Conservation (phyloP, 2,329 filamentous ascomycete species). For the Gnomoniopsis sp. region DNA sequence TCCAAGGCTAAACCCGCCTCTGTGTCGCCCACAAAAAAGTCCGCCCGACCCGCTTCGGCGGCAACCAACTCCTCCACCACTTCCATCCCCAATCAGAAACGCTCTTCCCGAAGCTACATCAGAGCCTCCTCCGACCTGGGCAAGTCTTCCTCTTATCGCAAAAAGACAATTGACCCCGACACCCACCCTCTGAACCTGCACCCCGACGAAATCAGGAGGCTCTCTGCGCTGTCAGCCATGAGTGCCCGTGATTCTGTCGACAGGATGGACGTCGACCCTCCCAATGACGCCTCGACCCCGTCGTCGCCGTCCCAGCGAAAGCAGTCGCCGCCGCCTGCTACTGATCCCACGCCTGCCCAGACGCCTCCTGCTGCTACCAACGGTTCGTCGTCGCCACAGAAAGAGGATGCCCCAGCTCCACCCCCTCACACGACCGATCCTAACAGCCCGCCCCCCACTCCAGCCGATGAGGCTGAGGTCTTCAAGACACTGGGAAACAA, state of each 20-base stretch:
- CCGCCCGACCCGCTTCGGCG: constrained; percentile 30
- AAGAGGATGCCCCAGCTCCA: constrained; percentile 58
- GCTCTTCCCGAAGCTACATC: constrained; percentile 39
- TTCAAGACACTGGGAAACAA: constrained; percentile 95
- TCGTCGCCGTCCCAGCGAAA: constrained; percentile 51
- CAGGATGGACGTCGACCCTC: constrained; percentile 69
- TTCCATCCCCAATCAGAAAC: constrained; percentile 30
- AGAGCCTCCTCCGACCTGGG: constrained; percentile 47
- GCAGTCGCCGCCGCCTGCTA: constrained; percentile 35
- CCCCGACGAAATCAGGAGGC: constrained; percentile 79
- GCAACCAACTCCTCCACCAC: constrained; percentile 24
- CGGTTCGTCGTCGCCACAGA: constrained; percentile 35
- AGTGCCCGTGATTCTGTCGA: constrained; percentile 52
- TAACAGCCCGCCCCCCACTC: constrained; percentile 52
- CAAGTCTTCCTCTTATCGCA: constrained; percentile 41
- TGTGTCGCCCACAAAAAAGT: constrained; percentile 36
- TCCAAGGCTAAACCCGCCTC: constrained; percentile 23
- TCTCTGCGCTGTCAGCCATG: constrained; percentile 65
- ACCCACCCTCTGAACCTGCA: constrained; percentile 87
- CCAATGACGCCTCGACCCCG: constrained; percentile 42
- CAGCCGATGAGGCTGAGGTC: constrained; percentile 75
- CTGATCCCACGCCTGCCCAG: constrained; percentile 30
- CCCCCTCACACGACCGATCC: constrained; percentile 69
- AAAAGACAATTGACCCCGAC: constrained; percentile 60
- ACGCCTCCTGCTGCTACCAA: constrained; percentile 49